Conservation (phyloP, 768 basidiomycete genomes). For the Psilocybe cyanescens region DNA sequence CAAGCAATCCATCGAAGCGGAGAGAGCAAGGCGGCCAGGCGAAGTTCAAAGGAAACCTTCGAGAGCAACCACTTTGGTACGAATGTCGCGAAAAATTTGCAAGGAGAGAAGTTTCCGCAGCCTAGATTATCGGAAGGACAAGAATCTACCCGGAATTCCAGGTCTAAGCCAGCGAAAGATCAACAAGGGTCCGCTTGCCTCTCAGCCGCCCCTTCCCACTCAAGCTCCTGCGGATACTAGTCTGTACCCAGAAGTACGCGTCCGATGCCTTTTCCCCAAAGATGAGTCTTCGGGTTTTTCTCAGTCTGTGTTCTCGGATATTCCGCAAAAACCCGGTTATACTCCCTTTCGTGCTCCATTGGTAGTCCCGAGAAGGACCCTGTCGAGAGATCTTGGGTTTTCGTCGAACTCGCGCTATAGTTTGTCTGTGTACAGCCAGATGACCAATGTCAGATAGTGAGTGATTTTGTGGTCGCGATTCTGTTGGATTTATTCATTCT, state of each 20-base stretch:
- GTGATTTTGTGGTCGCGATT: neutral
- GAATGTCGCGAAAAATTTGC: neutral
- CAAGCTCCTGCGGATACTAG: neutral
- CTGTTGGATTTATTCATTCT: neutral
- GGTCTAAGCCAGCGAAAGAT: slow-evolving; percentile 4
- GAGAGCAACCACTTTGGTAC: neutral
- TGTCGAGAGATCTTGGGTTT: neutral
- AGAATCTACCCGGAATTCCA: slow-evolving; percentile 11
- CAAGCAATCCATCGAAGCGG: neutral
- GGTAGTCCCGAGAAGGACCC: neutral
- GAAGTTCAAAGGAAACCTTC: slow-evolving; percentile 1
- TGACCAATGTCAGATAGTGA: neutral
- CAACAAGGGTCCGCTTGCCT: neutral
- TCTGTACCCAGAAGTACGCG: neutral
- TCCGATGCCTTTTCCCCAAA: neutral
- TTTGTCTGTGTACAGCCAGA: slow-evolving; percentile 2
- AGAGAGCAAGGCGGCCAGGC: neutral
- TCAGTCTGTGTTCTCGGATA: neutral
- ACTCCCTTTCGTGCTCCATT: neutral
- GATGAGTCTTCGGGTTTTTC: neutral
- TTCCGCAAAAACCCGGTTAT: neutral
- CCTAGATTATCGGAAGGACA: neutral
- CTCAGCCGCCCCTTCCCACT: neutral
- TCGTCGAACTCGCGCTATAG: neutral
- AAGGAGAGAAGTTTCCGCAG: neutral